phyloP scores from a whole-genome alignment of 1,284 basidiomycete genomes.

The Pseudozyma pruni region DNA sequence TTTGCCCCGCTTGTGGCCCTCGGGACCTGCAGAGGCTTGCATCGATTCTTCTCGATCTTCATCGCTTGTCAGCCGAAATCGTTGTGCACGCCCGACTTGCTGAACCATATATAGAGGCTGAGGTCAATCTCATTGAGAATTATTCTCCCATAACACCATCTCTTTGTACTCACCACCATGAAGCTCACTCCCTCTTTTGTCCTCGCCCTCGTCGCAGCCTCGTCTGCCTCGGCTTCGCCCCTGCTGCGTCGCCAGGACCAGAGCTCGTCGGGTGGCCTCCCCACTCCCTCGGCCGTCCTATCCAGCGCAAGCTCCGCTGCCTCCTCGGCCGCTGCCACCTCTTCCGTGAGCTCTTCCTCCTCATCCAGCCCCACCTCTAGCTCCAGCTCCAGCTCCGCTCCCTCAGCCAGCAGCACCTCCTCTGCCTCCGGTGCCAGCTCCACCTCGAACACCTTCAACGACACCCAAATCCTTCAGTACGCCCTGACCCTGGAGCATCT shows the following conservation, averaged over 20 bases:
- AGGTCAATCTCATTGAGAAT: background rate
- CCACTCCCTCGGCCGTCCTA: constrained; percentile 6
- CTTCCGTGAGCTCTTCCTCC: background rate
- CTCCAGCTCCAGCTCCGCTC: background rate
- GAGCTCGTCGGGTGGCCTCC: background rate
- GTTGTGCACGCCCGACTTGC: background rate
- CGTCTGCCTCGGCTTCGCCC: constrained; percentile 31
- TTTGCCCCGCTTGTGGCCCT: background rate
- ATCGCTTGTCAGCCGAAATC: background rate
- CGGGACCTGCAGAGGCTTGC: background rate
- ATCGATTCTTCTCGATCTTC: constrained; percentile 17
- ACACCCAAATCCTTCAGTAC: constrained; percentile 54
- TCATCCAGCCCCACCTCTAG: background rate
- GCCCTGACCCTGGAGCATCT: constrained; percentile 61
- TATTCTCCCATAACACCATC: background rate
- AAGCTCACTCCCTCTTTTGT: constrained; percentile 37
- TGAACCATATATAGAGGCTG: constrained; percentile 19
- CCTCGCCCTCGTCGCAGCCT: constrained; percentile 29
- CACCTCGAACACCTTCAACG: constrained; percentile 23
- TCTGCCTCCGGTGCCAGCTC: background rate
- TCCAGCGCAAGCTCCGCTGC: background rate
- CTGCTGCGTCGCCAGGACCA: constrained; percentile 15
- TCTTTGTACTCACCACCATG: constrained; percentile 10
- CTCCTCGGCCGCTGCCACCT: background rate
- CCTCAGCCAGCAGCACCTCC: background rate